Percentiles rank a stretch among this genome's conserved stretches.
These are phyloP conservation scores for Suhomyces ambrosiae DNA, from an alignment of 1,139 yeast species.

Conservation along the genomic window DNA sequence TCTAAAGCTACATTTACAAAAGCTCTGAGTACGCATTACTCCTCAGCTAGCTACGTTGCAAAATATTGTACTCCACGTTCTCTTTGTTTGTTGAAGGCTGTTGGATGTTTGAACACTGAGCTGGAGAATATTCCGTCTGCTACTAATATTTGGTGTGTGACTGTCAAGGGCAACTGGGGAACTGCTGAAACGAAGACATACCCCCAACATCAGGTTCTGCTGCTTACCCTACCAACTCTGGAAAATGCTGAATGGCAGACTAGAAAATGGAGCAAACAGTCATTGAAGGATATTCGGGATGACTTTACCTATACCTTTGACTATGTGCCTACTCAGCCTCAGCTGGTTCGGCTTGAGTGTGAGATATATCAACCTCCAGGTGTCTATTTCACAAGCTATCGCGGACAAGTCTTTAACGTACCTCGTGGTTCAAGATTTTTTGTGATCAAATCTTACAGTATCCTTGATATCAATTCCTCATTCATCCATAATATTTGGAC, in stretches of 20 bases:
- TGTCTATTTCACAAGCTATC: constrained; percentile 23
- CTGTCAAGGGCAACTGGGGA: not conserved
- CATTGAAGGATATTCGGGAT: not conserved
- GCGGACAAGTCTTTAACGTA: constrained; percentile 21
- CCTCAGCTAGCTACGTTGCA: constrained; percentile 1
- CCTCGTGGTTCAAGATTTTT: constrained; percentile 44
- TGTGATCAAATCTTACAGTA: constrained; percentile 56
- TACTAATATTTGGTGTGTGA: constrained; percentile 2
- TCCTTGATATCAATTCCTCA: constrained; percentile 53
- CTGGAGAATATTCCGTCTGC: not conserved
- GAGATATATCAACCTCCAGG: not conserved
- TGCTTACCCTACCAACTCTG: not conserved
- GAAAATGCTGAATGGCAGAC: not conserved
- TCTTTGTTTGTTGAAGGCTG: constrained; percentile 22
- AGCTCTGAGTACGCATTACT: not conserved
- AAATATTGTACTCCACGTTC: constrained; percentile 25
- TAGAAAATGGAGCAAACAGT: not conserved
- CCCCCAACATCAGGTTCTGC: not conserved
- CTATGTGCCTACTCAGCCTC: not conserved
- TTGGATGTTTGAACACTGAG: constrained; percentile 12
- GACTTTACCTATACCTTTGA: not conserved
- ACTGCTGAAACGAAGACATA: too few species aligned
- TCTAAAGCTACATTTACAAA: not conserved
- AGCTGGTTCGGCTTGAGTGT: not conserved
- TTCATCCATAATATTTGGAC: constrained; percentile 57